These are phyloP conservation scores for Dalbergia cochinchinensis DNA, from an alignment of 306 rosid genomes.

Conservation along the genomic window DNA sequence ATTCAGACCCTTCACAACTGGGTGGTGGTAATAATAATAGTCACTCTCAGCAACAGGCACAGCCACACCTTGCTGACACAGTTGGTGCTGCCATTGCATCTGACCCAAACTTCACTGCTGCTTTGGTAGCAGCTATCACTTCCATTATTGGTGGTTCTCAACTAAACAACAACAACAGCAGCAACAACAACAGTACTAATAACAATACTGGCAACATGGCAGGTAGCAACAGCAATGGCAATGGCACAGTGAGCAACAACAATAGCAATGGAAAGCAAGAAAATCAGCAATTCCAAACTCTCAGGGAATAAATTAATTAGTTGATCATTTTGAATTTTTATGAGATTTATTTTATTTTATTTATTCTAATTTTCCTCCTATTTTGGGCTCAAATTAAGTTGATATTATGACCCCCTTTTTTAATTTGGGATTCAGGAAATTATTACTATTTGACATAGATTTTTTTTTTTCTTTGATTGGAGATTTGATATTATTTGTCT, in stretches of 20 bases:
- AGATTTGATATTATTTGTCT: constrained; percentile 45
- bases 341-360: background rate
- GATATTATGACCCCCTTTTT: constrained; percentile 25
- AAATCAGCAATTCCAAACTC: constrained; percentile 50
- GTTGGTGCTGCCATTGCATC: constrained; percentile 75
- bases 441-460: constrained; percentile 25
- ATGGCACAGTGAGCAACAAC: constrained; percentile 36
- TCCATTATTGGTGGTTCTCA: constrained; percentile 66
- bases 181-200: background rate
- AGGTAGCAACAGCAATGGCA: constrained; percentile 38
- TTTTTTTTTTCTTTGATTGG: constrained; percentile 1
- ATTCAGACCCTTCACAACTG: constrained; percentile 40
- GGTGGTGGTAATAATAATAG: constrained; percentile 25
- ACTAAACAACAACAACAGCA: constrained; percentile 40
- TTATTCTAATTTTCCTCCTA: background rate
- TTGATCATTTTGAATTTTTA: background rate
- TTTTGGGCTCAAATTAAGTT: constrained; percentile 34
- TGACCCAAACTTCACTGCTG: constrained; percentile 76
- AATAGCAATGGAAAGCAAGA: constrained; percentile 50
- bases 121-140: constrained; percentile 72
- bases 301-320: constrained; percentile 32
- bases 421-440: constrained; percentile 30
- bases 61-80: constrained; percentile 44
- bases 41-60: constrained; percentile 16
- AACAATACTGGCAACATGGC: constrained; percentile 40